These are phyloP conservation scores for Colletotrichum theobromicola DNA, from an alignment of 2,329 filamentous ascomycete species.

Conservation along the genomic window DNA sequence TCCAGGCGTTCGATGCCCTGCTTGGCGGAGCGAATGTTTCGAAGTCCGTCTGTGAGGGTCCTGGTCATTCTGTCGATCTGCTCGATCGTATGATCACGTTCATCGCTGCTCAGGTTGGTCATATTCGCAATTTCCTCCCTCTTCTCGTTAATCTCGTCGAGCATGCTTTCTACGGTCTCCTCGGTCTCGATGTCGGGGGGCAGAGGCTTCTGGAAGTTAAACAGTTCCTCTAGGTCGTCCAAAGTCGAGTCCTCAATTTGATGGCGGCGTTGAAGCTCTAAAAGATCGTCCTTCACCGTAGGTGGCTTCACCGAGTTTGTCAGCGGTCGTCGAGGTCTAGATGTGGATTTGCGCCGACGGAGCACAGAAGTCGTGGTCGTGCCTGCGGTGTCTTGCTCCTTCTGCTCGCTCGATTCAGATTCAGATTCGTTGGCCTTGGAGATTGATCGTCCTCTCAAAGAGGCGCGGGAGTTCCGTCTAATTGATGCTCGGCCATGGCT, in stretches of 20 bases:
- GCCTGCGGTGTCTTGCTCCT: slow-evolving; percentile 12
- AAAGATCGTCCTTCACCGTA: slow-evolving; percentile 60
- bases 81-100: slow-evolving; percentile 46
- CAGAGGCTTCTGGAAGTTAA: slow-evolving; percentile 27
- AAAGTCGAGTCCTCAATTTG: slow-evolving; percentile 65
- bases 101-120: slow-evolving; percentile 21
- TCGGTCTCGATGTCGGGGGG: slow-evolving; percentile 17
- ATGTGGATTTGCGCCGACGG: slow-evolving; percentile 40
- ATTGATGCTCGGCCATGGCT: not conserved
- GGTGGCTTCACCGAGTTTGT: slow-evolving; percentile 59
- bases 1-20: slow-evolving; percentile 64
- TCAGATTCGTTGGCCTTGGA: not conserved
- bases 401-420: not conserved
- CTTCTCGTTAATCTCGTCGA: slow-evolving; percentile 23
- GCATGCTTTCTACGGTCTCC: not conserved
- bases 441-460: not conserved
- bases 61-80: slow-evolving; percentile 57
- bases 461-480: slow-evolving; percentile 5
- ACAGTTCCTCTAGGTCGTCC: slow-evolving; percentile 61
- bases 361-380: slow-evolving; percentile 16
- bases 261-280: slow-evolving; percentile 56
- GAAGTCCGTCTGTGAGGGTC: slow-evolving; percentile 54
- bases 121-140: slow-evolving; percentile 13
- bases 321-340: slow-evolving; percentile 50
- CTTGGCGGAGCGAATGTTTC: slow-evolving; percentile 59